Base-by-base conservation (phyloP, 225 moss, liverwort and hornwort species). In the Anthoceros angustus region DNA sequence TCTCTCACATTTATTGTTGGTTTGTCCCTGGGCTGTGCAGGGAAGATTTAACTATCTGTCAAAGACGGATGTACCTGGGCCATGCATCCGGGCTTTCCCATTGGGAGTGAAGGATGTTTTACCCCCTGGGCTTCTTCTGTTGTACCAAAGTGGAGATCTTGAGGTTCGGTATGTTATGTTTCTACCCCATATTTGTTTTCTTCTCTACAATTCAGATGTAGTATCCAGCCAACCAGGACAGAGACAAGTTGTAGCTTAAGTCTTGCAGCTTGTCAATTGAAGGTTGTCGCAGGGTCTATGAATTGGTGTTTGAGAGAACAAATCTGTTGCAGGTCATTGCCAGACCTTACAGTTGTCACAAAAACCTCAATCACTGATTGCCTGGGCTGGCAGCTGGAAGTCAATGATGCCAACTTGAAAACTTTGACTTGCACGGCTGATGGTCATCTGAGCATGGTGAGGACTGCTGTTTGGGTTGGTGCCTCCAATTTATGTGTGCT, bases 391-490 rank as follows among this genome's bases (percentile, higher is more conserved):
- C n/a, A 55, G 14, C n/a, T 55, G 55, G n/a, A 55, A 55, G 55
- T 23, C 18, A 55, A 55, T 55, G 12, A 18, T 55, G 12, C 55
- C 14, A 55, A 55, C n/a, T 15, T 55, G 14, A 55, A 23, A 55
- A 55, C 55, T 8, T 18, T 55, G 55, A 0, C 18, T 55, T 55
- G 55, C 55, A 55, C 55, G n/a, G n/a, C 23, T 15, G 55, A 55
- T 15, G 55, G 55, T 15, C 8, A 55, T 55, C 23, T 55, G 55
- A 55, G 55, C 55, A 55, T 55, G 55, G 55, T 55, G 55, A 55
- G 55, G 1, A 20, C 55, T 20, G 18, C 18, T 7, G 55, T 1
- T 23, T 23, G 0, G 55, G n/a, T 9, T 55, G 55, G 23, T 55
- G 55, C 7, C 4, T 55, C 23, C 8, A 55, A 55, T 23, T 15